phyloP scores from a whole-genome alignment of 768 basidiomycete genomes.

The Trametes maxima region DNA sequence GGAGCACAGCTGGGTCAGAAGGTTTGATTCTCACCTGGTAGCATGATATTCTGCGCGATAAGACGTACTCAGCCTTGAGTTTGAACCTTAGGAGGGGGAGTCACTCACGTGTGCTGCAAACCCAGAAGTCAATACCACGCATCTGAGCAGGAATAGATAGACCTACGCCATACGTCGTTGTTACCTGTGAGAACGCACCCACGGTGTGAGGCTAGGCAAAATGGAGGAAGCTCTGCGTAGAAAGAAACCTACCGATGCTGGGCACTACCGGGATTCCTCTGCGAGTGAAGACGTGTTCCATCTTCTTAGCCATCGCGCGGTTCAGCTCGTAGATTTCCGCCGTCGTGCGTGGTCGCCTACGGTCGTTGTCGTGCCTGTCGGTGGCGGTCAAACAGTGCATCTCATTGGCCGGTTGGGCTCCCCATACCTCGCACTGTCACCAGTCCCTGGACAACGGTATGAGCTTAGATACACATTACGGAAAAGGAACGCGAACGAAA shows the following conservation, averaged over 20 bases:
- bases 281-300: slow-evolving; percentile 71
- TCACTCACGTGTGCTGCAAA: slow-evolving; percentile 58
- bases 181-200: slow-evolving; percentile 55
- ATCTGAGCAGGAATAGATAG: slow-evolving; percentile 4
- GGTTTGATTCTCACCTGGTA: slow-evolving; percentile 47
- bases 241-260: slow-evolving; percentile 58
- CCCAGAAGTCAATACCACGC: slow-evolving; percentile 22
- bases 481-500: no score
- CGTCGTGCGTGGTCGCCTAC: slow-evolving; percentile 75
- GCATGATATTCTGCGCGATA: slow-evolving; percentile 59
- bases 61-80: slow-evolving; percentile 15
- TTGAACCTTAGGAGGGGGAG: slow-evolving; percentile 6
- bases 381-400: slow-evolving; percentile 3
- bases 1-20: not conserved
- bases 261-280: slow-evolving; percentile 80
- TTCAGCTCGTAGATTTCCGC: slow-evolving; percentile 81
- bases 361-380: slow-evolving; percentile 82
- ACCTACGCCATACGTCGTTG: slow-evolving; percentile 89
- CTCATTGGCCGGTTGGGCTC: not conserved
- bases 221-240: slow-evolving; percentile 10
- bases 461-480: slow-evolving; percentile 16
- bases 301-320: slow-evolving; percentile 61
- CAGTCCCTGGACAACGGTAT: slow-evolving; percentile 57
- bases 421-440: slow-evolving; percentile 68
- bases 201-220: slow-evolving; percentile 5